These are phyloP conservation scores for Pyrus hybrid DNA, from an alignment of 331 rosid genomes.

Conservation along the genomic window DNA sequence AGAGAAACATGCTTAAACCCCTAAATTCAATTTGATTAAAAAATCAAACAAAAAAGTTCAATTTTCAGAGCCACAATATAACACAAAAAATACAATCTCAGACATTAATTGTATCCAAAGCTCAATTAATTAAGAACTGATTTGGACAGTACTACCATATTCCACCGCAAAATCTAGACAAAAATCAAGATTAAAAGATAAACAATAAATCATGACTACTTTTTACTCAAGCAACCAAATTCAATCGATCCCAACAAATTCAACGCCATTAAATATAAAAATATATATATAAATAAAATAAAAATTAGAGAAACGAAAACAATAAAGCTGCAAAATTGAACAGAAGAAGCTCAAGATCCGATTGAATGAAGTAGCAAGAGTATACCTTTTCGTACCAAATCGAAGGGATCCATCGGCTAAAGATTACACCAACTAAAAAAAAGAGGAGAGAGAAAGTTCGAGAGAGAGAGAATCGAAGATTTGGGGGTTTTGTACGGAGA, in stretches of 20 bases:
- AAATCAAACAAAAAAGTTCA: not conserved
- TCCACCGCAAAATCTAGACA: constrained; percentile 5
- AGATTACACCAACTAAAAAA: constrained; percentile 16
- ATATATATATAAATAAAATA: not conserved
- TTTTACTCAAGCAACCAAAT: constrained; percentile 17
- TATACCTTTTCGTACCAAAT: constrained; percentile 83
- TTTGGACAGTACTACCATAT: not conserved
- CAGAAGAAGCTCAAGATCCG: constrained; percentile 32
- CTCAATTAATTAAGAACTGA: constrained; percentile 12
- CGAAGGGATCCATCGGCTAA: constrained; percentile 64
- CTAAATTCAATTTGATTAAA: not conserved
- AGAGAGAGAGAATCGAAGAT: constrained; percentile 1
- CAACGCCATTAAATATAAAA: constrained; percentile 7
- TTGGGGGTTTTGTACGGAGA: constrained; percentile 18
- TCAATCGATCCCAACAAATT: constrained; percentile 37
- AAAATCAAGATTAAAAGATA: constrained; percentile 12
- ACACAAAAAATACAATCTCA: not conserved
- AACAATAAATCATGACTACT: constrained; percentile 1
- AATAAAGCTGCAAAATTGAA: constrained; percentile 7
- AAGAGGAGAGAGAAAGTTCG: constrained; percentile 5
- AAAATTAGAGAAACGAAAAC: not conserved
- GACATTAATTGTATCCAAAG: not conserved
- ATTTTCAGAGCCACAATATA: not conserved
- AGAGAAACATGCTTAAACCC: not conserved
- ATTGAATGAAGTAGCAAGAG: not conserved